Conservation (phyloP, 805 yeast genomes). For the Zygosaccharomyces bisporus region DNA sequence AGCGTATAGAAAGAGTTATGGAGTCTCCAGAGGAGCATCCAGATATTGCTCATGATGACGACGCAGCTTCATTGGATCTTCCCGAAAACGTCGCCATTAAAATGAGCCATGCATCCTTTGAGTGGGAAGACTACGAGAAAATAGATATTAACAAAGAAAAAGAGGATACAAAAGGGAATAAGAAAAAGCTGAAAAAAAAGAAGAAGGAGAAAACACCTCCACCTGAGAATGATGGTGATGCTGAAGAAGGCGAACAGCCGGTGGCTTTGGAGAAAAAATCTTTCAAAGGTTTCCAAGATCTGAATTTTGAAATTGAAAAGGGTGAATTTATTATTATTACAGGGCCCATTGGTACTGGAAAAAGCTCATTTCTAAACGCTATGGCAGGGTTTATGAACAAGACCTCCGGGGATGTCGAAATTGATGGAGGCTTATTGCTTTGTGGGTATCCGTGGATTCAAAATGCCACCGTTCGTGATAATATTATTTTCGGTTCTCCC, state of each 20-base stretch:
- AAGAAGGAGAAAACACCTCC: constrained; percentile 1
- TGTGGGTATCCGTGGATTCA: constrained; percentile 82
- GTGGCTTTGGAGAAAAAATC: constrained; percentile 26
- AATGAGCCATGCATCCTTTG: constrained; percentile 53
- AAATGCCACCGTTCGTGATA: constrained; percentile 72
- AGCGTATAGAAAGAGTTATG: constrained; percentile 53
- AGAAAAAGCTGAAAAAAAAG: constrained; percentile 3
- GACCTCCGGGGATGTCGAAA: constrained; percentile 46
- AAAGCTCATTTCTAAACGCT: constrained; percentile 67
- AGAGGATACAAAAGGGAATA: constrained; percentile 22
- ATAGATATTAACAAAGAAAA: constrained; percentile 31
- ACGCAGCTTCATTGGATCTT: constrained; percentile 17
- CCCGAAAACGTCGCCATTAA: constrained; percentile 43
- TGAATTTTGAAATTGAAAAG: constrained; percentile 50
- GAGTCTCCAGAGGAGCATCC: constrained; percentile 41
- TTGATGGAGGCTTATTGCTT: constrained; percentile 50
- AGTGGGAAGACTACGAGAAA: constrained; percentile 58
- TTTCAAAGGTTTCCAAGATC: constrained; percentile 44
- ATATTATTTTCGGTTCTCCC: constrained; percentile 63
- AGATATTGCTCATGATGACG: constrained; percentile 19
- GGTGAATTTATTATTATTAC: constrained; percentile 60
- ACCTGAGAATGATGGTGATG: constrained; percentile 3
- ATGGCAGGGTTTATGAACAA: constrained; percentile 68
- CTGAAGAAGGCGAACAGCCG: constrained; percentile 1
- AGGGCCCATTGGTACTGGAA: constrained; percentile 82